These are phyloP conservation scores for Sugiyamaella qingdaonensis DNA, from an alignment of 805 yeast species.

Conservation along the genomic window DNA sequence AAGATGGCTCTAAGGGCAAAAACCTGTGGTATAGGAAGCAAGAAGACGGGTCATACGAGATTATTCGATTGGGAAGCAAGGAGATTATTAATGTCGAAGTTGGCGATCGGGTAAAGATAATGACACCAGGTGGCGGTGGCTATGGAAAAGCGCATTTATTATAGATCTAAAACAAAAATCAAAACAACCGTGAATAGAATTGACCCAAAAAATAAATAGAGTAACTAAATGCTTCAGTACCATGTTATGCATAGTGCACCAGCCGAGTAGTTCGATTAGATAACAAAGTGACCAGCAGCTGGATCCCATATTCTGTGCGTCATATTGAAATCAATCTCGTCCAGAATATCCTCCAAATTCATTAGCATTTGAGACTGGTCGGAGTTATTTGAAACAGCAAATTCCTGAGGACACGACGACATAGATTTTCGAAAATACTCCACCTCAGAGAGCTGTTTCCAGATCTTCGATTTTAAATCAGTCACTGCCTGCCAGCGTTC, in stretches of 20 bases:
- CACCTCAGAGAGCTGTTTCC: slow-evolving; percentile 6
- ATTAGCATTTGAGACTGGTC: slow-evolving; percentile 2
- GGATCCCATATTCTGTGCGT: slow-evolving; percentile 10
- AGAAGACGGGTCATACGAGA: slow-evolving; percentile 33
- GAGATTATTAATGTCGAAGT: slow-evolving; percentile 56
- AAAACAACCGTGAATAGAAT: neutral
- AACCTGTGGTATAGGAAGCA: slow-evolving; percentile 34
- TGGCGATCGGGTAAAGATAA: slow-evolving; percentile 64
- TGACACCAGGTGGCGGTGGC: slow-evolving; percentile 87
- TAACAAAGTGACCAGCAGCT: slow-evolving; percentile 11
- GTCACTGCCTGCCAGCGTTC: slow-evolving; percentile 12
- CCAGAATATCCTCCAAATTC: neutral
- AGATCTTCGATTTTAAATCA: slow-evolving; percentile 6
- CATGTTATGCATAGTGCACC: too few relatives aligned
- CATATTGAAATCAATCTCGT: slow-evolving; percentile 5
- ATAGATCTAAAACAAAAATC: too few relatives aligned
- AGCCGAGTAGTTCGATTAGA: neutral
- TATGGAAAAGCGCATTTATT: slow-evolving; percentile 42
- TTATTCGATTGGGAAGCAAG: slow-evolving; percentile 44
- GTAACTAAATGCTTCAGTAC: too few relatives aligned
- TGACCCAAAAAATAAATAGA: neutral
- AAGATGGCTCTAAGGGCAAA: slow-evolving; percentile 65
- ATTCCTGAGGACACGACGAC: neutral
- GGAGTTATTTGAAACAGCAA: neutral
- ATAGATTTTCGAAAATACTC: neutral